Percentiles rank a stretch among this genome's conserved stretches.
phyloP scores from a whole-genome alignment of 441 rosid genomes.

The Cnidoscolus chayamansa region DNA sequence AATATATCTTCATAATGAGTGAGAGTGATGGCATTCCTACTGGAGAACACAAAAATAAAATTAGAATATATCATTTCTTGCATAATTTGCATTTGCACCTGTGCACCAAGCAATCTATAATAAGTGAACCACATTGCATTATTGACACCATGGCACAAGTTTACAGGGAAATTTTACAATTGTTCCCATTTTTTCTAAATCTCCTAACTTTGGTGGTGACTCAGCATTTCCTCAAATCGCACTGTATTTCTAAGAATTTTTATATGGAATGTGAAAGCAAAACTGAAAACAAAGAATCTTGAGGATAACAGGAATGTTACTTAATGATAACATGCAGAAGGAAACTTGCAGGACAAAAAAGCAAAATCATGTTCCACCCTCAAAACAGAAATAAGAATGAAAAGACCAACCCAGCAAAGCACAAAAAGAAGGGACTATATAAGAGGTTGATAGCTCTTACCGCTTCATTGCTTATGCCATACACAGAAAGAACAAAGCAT shows the following conservation, averaged over 20 bases:
- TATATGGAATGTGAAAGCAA: background rate
- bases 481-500: constrained; percentile 57
- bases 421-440: background rate
- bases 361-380: background rate
- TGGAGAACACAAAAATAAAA: background rate
- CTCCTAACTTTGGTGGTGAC: background rate
- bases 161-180: background rate
- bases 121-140: background rate
- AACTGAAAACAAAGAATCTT: background rate
- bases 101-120: background rate
- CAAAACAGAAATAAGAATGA: background rate
- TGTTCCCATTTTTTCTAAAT: background rate
- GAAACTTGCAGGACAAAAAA: background rate
- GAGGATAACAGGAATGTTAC: background rate
- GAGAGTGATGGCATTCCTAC: background rate
- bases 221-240: background rate
- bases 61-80: background rate
- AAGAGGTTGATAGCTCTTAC: constrained; percentile 36
- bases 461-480: constrained; percentile 44
- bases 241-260: background rate
- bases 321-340: background rate
- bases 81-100: background rate
- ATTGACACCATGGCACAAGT: background rate
- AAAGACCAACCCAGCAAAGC: background rate
- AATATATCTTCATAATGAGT: background rate